A percentile compares a stretch with the other conserved stretches of the same genome.
Evolutionary conservation across 208 protist genomes (phyloP).

Genomic region (Leptomonas seymouri): DNA sequence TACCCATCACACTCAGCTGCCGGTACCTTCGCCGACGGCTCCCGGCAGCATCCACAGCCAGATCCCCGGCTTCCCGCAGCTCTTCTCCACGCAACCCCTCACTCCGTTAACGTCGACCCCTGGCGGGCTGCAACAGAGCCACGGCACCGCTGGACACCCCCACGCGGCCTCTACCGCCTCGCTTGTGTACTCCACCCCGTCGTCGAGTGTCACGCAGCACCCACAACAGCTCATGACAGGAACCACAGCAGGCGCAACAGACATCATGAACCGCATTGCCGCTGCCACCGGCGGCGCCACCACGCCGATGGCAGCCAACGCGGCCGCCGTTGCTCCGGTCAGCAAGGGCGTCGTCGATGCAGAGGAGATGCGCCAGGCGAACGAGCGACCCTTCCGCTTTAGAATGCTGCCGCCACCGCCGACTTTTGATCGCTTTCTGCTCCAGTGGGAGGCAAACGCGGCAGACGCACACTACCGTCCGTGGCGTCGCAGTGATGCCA

Average conservation of each 20-base stretch:
- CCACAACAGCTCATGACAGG: slow-evolving; percentile 9
- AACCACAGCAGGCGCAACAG: not conserved
- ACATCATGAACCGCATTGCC: slow-evolving; percentile 1
- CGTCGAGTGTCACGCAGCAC: slow-evolving; percentile 9
- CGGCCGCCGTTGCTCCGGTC: not conserved
- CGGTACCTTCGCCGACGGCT: slow-evolving; percentile 8
- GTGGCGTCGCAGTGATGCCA: slow-evolving; percentile 6
- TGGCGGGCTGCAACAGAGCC: slow-evolving; percentile 2
- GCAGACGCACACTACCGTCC: slow-evolving; percentile 12
- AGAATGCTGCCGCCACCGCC: slow-evolving; percentile 32
- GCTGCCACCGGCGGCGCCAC: not conserved
- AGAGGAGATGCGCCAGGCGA: slow-evolving; percentile 22
- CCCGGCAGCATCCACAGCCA: slow-evolving; percentile 10
- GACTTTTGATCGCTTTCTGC: slow-evolving; percentile 19
- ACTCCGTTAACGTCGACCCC: slow-evolving; percentile 6
- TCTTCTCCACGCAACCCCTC: slow-evolving; percentile 9
- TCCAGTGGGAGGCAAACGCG: slow-evolving; percentile 26
- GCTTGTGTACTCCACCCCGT: slow-evolving; percentile 8
- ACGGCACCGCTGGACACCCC: not conserved
- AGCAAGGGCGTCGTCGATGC: slow-evolving; percentile 3
- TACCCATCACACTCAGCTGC: slow-evolving; percentile 5
- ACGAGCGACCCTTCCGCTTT: slow-evolving; percentile 34
- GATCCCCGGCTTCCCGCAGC: not conserved
- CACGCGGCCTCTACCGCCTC: not conserved
- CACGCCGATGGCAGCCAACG: not conserved